Evolutionary conservation across 2,329 filamentous ascomycete genomes (phyloP).

Genomic region (Pyricularia sp.): DNA sequence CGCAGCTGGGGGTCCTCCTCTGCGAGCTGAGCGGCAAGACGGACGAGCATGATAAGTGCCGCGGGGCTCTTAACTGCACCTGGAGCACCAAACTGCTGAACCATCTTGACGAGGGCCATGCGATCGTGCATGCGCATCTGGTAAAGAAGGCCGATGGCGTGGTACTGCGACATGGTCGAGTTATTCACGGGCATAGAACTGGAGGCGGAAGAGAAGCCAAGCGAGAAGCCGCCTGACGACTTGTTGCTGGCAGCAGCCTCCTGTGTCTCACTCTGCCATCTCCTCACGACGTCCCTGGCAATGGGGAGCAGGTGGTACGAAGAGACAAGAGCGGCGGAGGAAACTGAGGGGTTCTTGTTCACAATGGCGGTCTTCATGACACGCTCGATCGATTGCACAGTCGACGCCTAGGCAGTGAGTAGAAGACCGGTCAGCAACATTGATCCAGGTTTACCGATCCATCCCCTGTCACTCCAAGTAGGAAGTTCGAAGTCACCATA

Average conservation of each 20-base stretch:
- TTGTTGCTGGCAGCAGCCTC: conserved; percentile 89
- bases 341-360: conserved; percentile 96
- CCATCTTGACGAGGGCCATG: conserved; percentile 99
- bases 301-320: conserved; percentile 97
- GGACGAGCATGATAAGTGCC: conserved; percentile 84
- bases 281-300: conserved; percentile 85
- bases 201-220: conserved; percentile 80
- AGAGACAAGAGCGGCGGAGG: conserved; percentile 89
- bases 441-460: background rate
- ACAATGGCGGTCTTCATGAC: conserved; percentile 99
- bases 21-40: conserved; percentile 84
- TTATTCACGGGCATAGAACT: conserved; percentile 73
- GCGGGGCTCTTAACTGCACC: conserved; percentile 93
- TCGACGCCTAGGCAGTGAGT: conserved; percentile 58
- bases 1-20: conserved; percentile 84
- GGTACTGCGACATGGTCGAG: conserved; percentile 97
- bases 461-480: background rate
- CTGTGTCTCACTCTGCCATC: conserved; percentile 98
- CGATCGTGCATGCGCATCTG: conserved; percentile 96
- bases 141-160: conserved; percentile 93
- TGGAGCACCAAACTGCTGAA: conserved; percentile 92
- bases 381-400: conserved; percentile 94
- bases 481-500: conserved; percentile 29
- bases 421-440: background rate
- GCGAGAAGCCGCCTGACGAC: conserved; percentile 78